Percentiles rank a stretch among this genome's conserved stretches.
These are phyloP conservation scores for Ambrosia trifida DNA, from an alignment of 129 eudicot genomes.

Conservation along the genomic window DNA sequence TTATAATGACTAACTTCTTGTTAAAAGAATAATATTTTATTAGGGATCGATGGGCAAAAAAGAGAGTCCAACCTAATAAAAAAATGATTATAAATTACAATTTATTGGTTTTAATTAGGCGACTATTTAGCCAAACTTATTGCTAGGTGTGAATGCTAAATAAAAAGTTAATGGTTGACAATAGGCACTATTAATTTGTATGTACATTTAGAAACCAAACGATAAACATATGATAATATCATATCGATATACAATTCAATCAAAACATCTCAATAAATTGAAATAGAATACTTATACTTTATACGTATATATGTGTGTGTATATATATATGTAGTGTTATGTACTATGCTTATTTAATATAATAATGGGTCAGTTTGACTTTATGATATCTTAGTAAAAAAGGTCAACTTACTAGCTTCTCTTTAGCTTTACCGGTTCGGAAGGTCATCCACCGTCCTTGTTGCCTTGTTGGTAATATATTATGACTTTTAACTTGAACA, in stretches of 20 bases:
- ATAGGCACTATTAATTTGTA: background rate
- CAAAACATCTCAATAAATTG: background rate
- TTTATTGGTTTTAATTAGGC: background rate
- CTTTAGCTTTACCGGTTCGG: conserved; percentile 9
- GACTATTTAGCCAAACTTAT: background rate
- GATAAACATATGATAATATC: background rate
- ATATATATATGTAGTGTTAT: too few species aligned
- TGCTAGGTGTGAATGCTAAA: conserved; percentile 5
- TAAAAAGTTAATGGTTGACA: background rate
- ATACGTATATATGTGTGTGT: background rate
- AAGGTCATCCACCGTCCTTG: conserved; percentile 24
- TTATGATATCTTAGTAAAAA: background rate
- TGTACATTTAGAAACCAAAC: background rate
- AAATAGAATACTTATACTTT: background rate
- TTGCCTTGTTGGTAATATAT: background rate
- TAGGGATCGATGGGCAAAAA: too few species aligned
- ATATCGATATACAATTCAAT: background rate
- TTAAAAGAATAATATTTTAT: too few species aligned
- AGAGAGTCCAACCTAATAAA: background rate
- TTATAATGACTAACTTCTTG: too few species aligned
- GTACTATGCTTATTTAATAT: background rate
- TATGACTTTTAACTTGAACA: conserved; percentile 5
- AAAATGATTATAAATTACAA: background rate
- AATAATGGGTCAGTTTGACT: background rate
- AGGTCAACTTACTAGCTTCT: conserved; percentile 4